These are phyloP conservation scores for Leishmania major DNA, from an alignment of 208 protist genomes.

Conservation along the genomic window DNA sequence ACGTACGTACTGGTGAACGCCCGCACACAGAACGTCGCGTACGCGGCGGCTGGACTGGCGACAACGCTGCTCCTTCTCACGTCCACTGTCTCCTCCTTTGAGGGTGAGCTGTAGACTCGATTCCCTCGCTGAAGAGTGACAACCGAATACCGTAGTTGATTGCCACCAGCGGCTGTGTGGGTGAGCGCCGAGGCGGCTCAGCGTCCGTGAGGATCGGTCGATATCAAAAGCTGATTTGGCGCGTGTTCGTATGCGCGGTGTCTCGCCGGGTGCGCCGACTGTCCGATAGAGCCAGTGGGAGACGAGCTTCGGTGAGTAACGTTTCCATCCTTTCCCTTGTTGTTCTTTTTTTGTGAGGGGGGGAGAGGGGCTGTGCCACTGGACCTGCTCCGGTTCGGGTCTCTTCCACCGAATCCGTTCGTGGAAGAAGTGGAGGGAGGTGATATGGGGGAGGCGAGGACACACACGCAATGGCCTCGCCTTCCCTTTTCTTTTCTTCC, in stretches of 20 bases:
- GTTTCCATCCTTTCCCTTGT: background rate
- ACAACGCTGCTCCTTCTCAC: constrained; percentile 2
- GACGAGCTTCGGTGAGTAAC: background rate
- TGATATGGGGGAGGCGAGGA: background rate
- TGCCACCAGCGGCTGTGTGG: no score
- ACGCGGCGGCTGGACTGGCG: constrained; percentile 11
- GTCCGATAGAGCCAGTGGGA: background rate
- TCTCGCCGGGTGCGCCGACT: no score
- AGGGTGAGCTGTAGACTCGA: constrained; percentile 7
- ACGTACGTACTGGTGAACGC: constrained; percentile 25
- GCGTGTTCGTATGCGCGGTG: background rate
- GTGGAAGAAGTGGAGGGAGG: background rate
- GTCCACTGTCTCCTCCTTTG: background rate
- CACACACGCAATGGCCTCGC: background rate
- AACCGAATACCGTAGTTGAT: background rate
- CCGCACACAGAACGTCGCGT: constrained; percentile 22
- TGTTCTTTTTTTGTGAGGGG: background rate
- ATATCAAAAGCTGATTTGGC: background rate
- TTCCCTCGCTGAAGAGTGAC: background rate
- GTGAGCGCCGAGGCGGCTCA: background rate
- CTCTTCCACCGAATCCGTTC: background rate
- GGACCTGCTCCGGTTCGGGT: no score
- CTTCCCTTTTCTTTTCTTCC: background rate
- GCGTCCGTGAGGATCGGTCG: background rate
- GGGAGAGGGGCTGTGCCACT: no score